Evolutionary conservation across 2,329 filamentous ascomycete genomes (phyloP), one percentile per base, ranked within the genome.

Genomic region (Fusarium beomiforme): DNA sequence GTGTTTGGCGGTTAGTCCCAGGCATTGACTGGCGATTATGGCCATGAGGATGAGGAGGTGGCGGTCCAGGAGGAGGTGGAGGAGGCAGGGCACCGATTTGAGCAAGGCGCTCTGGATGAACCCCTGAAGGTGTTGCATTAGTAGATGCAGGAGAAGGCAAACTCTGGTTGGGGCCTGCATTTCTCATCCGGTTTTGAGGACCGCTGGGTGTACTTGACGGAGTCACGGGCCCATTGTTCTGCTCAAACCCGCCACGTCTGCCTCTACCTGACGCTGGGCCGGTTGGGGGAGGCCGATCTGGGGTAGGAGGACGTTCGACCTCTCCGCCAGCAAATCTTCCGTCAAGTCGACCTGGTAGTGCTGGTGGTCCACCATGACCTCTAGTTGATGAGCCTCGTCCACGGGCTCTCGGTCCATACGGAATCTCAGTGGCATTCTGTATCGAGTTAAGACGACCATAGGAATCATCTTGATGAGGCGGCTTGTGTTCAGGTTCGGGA

Each of bases 401-500:
- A 74, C 84, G 86, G 70, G 83, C 86, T 54, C 85, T 84, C 19
- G 89, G 88, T 4, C 87, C 89, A n/a, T 86, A 85, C 6, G 88
- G 88, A 42, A 86, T 84, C 29, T 82, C 78, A 78, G 84, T 74
- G 34, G 83, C 78, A 26, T 83, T 82, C 51, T 85, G 82, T 53
- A 86, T 84, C 4, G 85, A 81, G 67, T 88, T 90, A 50, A 91
- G 82, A 4, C 89, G 87, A 31, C 89, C 89, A 72, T 91, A 91
- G 60, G 87, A 89, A 19, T 87, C 86, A 76, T 91, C 89, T 70
- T 89, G 86, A 66, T 87, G 85, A 59, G 81, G 83, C 23, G 85
- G 82, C 39, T 83, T 83, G 71, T 88, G 85, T 47, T 89, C 87
- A 6, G 81, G 72, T 33, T 90, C 88, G 4, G 79, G 77, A 41